Evolutionary conservation across 2,329 filamentous ascomycete genomes (phyloP).

Genomic region (Rachicladosporium sp.): DNA sequence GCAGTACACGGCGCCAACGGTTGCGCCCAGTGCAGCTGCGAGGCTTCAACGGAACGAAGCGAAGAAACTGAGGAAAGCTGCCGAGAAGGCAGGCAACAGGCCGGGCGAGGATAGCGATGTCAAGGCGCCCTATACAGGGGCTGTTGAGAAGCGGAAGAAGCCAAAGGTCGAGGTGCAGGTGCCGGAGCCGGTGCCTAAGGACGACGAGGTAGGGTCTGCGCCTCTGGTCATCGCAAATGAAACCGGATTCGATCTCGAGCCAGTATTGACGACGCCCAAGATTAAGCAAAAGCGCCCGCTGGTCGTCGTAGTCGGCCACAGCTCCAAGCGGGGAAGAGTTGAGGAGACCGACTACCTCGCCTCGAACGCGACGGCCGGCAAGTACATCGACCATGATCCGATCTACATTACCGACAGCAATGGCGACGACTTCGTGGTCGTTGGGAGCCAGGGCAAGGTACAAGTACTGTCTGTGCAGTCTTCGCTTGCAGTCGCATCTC

Average conservation of each 20-base stretch:
- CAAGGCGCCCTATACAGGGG: slow-evolving; percentile 2
- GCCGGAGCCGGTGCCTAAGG: slow-evolving; percentile 3
- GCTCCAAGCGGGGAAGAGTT: slow-evolving; percentile 1
- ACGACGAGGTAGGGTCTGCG: slow-evolving; percentile 1
- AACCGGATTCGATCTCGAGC: slow-evolving; percentile 2
- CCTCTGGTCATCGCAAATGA: not conserved
- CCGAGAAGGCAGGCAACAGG: slow-evolving; percentile 6
- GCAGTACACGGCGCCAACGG: not conserved
- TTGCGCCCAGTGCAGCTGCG: slow-evolving; percentile 1
- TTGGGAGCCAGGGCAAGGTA: slow-evolving; percentile 19
- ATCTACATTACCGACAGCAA: slow-evolving; percentile 40
- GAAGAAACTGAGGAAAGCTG: slow-evolving; percentile 13
- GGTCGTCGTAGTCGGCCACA: not conserved
- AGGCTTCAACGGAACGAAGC: slow-evolving; percentile 9
- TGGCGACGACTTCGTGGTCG: slow-evolving; percentile 16
- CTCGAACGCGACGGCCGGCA: slow-evolving; percentile 42
- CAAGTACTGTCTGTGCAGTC: slow-evolving; percentile 54
- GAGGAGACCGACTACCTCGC: no score
- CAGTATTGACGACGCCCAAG: not conserved
- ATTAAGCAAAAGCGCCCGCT: not conserved
- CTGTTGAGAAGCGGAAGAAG: slow-evolving; percentile 6
- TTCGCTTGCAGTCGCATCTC: slow-evolving; percentile 56
- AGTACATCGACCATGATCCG: slow-evolving; percentile 44
- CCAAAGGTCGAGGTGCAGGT: slow-evolving; percentile 13
- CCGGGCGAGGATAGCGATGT: slow-evolving; percentile 7